Evolutionary conservation across 2,329 filamentous ascomycete genomes (phyloP), one percentile per base, ranked within the genome.

Genomic region (Parastagonospora avenae): DNA sequence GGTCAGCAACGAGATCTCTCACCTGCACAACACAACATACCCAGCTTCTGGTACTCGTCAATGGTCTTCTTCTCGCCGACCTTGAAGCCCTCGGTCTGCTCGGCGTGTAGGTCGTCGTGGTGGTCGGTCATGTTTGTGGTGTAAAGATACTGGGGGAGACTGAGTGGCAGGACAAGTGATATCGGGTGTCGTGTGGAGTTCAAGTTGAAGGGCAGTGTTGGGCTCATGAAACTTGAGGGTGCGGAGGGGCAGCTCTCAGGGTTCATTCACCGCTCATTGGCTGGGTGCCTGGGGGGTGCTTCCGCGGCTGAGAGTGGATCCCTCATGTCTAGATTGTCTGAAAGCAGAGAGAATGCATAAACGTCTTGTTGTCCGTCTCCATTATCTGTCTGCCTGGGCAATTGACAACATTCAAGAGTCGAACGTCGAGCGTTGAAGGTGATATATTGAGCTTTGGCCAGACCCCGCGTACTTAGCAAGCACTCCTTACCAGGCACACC

Each of bases 21-120:
- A 4, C 24, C n/a, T 30, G 19, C 36, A 46, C 37, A 40, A 35
- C 19, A 41, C 32, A 14, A 81, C 90, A 71, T 81, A 96, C 92
- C 94, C 79, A 99, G 89, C 76, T 96, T 83, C 72, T 93, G 84
- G 79, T 97, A 97, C 77, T 97, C 90, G 60, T 93, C 90, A 71
- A 99, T 83, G 66, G 91, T 95, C 85, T 97, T 96, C 88, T 97
- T 97, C 85, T 97, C 91, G 64, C 91, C 92, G 73, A 97, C 89
- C 86, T 95, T 97, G 88, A 97, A 97, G 74, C 93, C 93, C 79
- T 92, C 88, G 62, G 92, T 97, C 79, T 88, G 84, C 80, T 94
- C 90, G 59, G 91, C 88, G 76, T 89, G 82, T 63, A 93, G 85
- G 70, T 97, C 93, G 56, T 96, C 91, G 10, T 90, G 84, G 60